These are phyloP conservation scores for Pleurotus tuber-regium DNA, from an alignment of 768 basidiomycete species.

Conservation along the genomic window DNA sequence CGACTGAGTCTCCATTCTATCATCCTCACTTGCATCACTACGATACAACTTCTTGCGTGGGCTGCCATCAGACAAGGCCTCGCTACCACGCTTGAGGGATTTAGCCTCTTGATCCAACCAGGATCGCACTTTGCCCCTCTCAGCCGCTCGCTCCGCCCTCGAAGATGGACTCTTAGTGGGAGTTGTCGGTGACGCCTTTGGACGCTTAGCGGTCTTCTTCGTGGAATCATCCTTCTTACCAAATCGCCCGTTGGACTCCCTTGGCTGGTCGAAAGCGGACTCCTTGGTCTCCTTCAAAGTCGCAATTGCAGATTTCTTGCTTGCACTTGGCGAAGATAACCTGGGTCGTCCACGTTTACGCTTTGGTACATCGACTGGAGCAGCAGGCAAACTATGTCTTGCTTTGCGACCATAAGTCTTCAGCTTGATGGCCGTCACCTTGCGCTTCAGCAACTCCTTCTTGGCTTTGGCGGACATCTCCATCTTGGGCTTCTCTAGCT, in stretches of 20 bases:
- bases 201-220: constrained; percentile 26
- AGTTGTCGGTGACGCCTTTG: neutral
- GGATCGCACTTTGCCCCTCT: constrained; percentile 38
- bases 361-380: constrained; percentile 20
- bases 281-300: constrained; percentile 12
- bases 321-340: constrained; percentile 25
- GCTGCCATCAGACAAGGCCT: neutral
- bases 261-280: constrained; percentile 47
- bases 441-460: constrained; percentile 7
- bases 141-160: constrained; percentile 38
- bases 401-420: constrained; percentile 11
- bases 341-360: constrained; percentile 44
- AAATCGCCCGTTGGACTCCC: constrained; percentile 64
- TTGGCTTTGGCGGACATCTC: constrained; percentile 24
- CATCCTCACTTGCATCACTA: constrained; percentile 25
- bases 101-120: constrained; percentile 26
- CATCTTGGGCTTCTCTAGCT: constrained; percentile 21
- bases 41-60: constrained; percentile 16
- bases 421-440: neutral
- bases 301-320: constrained; percentile 16
- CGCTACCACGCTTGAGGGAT: neutral
- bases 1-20: constrained; percentile 3
- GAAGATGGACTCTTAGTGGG: constrained; percentile 19
- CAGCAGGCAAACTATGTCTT: constrained; percentile 15
- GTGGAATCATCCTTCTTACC: constrained; percentile 54